These are phyloP conservation scores for Stenocarpella maydis DNA, from an alignment of 2,329 filamentous ascomycete species.

Conservation along the genomic window DNA sequence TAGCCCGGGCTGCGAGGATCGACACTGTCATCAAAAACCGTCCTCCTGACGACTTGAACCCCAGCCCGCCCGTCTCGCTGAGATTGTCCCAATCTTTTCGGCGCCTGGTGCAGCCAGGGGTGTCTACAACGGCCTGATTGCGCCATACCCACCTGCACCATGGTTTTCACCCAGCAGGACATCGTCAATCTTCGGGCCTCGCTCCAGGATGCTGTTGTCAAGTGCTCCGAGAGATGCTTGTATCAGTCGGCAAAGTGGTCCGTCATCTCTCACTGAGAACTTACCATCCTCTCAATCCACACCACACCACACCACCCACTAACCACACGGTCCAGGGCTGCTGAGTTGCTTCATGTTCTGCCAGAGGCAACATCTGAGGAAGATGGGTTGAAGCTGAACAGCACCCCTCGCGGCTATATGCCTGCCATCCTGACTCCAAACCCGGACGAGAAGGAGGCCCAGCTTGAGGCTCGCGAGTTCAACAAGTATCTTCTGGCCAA, in stretches of 20 bases:
- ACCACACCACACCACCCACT: neutral
- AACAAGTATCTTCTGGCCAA: slow-evolving; percentile 90
- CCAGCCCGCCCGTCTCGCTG: neutral
- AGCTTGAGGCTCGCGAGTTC: slow-evolving; percentile 80
- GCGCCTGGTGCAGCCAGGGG: neutral
- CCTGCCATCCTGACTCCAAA: slow-evolving; percentile 63
- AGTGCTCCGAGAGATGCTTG: slow-evolving; percentile 92
- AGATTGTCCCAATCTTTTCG: slow-evolving; percentile 1
- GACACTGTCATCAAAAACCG: neutral
- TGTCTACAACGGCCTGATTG: neutral
- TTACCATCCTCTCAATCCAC: no score
- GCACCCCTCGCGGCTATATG: slow-evolving; percentile 47
- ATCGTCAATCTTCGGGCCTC: slow-evolving; percentile 73
- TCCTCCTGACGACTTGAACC: neutral
- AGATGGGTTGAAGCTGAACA: slow-evolving; percentile 60
- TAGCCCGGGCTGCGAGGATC: neutral
- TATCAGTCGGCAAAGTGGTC: slow-evolving; percentile 98
- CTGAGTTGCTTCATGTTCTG: slow-evolving; percentile 89
- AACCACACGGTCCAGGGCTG: slow-evolving; percentile 69
- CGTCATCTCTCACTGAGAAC: neutral
- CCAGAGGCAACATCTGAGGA: slow-evolving; percentile 63
- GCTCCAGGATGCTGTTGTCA: slow-evolving; percentile 84
- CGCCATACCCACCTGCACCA: slow-evolving; percentile 41
- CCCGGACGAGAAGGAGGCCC: slow-evolving; percentile 74
- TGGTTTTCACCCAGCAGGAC: slow-evolving; percentile 65